phyloP scores from a whole-genome alignment of 2,329 filamentous ascomycete species.

The Aspergillus sp. region DNA sequence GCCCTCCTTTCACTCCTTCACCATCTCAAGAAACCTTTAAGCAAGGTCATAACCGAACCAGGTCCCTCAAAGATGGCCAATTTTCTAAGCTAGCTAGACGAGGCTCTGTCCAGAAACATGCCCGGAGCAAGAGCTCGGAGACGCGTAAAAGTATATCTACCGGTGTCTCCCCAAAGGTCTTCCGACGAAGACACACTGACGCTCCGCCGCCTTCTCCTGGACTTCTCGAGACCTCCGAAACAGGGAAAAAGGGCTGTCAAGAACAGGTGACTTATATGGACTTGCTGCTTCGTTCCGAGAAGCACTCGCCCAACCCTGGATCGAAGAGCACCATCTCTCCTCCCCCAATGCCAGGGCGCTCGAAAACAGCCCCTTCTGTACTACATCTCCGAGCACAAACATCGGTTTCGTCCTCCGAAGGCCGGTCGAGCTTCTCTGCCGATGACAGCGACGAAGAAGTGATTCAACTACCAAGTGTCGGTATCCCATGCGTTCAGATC shows the following conservation, averaged over 20 bases:
- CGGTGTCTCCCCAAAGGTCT: slow-evolving; percentile 21
- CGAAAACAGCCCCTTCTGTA: slow-evolving; percentile 23
- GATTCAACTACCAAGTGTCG: slow-evolving; percentile 33
- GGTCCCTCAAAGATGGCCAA: slow-evolving; percentile 32
- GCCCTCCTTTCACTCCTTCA: slow-evolving; percentile 35
- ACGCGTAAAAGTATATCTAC: slow-evolving; percentile 31
- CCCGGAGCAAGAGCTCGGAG: slow-evolving; percentile 22
- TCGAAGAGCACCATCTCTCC: slow-evolving; percentile 7
- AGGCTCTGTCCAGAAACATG: slow-evolving; percentile 30
- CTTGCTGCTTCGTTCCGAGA: slow-evolving; percentile 24
- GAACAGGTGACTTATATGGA: slow-evolving; percentile 33
- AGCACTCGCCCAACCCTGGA: slow-evolving; percentile 4
- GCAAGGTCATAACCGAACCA: slow-evolving; percentile 18
- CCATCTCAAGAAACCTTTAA: slow-evolving; percentile 25
- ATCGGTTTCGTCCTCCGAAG: slow-evolving; percentile 22
- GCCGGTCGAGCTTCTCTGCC: slow-evolving; percentile 18
- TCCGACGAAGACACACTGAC: slow-evolving; percentile 40
- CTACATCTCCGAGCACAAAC: slow-evolving; percentile 36
- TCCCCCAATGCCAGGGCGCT: slow-evolving; percentile 10
- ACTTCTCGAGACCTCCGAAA: slow-evolving; percentile 25
- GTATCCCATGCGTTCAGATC: slow-evolving; percentile 26
- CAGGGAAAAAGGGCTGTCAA: slow-evolving; percentile 1
- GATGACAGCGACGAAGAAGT: slow-evolving; percentile 37
- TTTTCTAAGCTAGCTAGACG: slow-evolving; percentile 32
- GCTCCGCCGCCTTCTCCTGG: slow-evolving; percentile 36